Evolutionary conservation across 2,329 filamentous ascomycete genomes (phyloP).

Genomic region (Fusarium robinianum): DNA sequence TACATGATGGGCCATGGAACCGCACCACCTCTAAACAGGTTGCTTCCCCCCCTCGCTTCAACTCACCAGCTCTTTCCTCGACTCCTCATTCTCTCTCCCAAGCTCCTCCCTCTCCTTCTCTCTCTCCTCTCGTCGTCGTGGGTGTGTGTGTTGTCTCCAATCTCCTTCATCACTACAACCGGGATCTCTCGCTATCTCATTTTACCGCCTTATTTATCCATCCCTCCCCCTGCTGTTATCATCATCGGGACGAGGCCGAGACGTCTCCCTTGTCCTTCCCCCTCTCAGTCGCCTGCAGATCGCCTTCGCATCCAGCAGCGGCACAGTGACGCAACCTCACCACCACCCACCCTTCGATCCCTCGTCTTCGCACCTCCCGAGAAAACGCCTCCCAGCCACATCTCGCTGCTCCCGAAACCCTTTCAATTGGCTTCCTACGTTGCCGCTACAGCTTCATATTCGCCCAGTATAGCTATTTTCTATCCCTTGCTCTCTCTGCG

Average conservation of each 20-base stretch:
- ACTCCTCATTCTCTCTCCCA: slow-evolving; percentile 2
- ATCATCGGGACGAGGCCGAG: slow-evolving; percentile 15
- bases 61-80: background rate
- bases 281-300: slow-evolving; percentile 30
- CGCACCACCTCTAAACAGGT: too few species aligned
- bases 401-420: slow-evolving; percentile 28
- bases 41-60: too few species aligned
- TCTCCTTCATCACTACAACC: too few species aligned
- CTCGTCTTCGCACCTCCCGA: slow-evolving; percentile 30
- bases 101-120: slow-evolving; percentile 1
- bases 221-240: background rate
- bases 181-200: too few species aligned
- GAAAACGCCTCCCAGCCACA: slow-evolving; percentile 29
- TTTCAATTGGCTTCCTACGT: slow-evolving; percentile 33
- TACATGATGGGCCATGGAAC: slow-evolving; percentile 21
- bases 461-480: slow-evolving; percentile 21
- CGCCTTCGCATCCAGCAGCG: slow-evolving; percentile 29
- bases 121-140: too few species aligned
- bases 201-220: background rate
- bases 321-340: slow-evolving; percentile 37
- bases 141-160: too few species aligned
- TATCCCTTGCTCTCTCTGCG: slow-evolving; percentile 6
- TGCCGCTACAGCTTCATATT: slow-evolving; percentile 33
- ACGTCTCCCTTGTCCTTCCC: slow-evolving; percentile 11
- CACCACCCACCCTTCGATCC: slow-evolving; percentile 32